Percentiles rank a stretch among this genome's conserved stretches.
phyloP scores from a whole-genome alignment of 2,329 filamentous ascomycete species.

The Claviceps paspali region DNA sequence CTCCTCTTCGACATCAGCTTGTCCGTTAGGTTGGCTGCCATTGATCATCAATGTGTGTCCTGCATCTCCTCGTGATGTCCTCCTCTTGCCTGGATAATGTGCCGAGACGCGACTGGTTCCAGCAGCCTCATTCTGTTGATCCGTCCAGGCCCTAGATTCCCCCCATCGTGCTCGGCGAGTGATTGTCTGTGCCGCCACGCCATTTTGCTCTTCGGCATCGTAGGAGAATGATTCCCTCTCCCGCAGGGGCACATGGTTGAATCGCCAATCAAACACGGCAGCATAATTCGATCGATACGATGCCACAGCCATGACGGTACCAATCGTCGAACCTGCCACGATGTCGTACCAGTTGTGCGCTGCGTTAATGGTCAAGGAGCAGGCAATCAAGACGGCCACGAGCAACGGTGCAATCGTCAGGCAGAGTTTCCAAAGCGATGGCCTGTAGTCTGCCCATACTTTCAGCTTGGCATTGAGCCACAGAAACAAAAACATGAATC shows the following conservation, averaged over 20 bases:
- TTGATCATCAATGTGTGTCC: not conserved
- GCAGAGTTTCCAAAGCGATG: conserved; percentile 51
- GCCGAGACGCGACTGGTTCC: not conserved
- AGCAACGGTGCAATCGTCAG: conserved; percentile 43
- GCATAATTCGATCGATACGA: conserved; percentile 53
- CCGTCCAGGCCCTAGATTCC: conserved; percentile 8
- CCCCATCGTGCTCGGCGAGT: conserved; percentile 15
- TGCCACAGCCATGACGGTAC: conserved; percentile 44
- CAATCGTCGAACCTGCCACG: conserved; percentile 47
- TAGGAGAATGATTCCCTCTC: conserved; percentile 10
- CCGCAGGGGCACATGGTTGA: conserved; percentile 49
- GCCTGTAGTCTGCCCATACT: conserved; percentile 50
- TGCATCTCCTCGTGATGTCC: not conserved
- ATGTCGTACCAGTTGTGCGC: conserved; percentile 60
- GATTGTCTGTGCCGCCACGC: conserved; percentile 11
- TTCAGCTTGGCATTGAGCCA: conserved; percentile 62
- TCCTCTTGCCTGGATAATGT: not conserved
- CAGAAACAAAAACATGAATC: conserved; percentile 47
- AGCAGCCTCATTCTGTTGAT: not conserved
- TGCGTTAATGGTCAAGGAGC: conserved; percentile 47
- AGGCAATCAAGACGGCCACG: conserved; percentile 42
- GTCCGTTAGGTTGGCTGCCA: not conserved
- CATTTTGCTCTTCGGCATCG: conserved; percentile 8
- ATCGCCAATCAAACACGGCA: conserved; percentile 53
- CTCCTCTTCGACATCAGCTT: not conserved